These are phyloP conservation scores for Penicillium sp. DNA, from an alignment of 2,329 filamentous ascomycete genomes.

Conservation along the genomic window DNA sequence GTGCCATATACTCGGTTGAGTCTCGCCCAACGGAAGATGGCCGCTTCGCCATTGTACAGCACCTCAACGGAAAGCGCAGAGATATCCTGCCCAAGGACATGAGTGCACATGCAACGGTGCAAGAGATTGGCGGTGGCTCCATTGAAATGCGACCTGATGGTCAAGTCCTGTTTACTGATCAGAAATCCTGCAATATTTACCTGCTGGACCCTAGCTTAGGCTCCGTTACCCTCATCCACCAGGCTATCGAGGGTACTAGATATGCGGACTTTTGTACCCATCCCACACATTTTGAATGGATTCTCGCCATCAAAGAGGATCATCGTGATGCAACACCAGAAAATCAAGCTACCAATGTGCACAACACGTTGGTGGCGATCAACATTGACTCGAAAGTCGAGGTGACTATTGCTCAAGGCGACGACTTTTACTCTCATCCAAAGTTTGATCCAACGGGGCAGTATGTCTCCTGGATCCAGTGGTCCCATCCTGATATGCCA, in stretches of 20 bases:
- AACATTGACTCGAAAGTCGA: slow-evolving; percentile 28
- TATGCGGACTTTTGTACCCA: slow-evolving; percentile 46
- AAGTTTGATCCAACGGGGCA: slow-evolving; percentile 46
- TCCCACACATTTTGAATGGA: slow-evolving; percentile 34
- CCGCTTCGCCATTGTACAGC: slow-evolving; percentile 43
- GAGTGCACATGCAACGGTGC: slow-evolving; percentile 45
- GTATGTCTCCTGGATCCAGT: slow-evolving; percentile 50
- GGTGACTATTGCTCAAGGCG: slow-evolving; percentile 38
- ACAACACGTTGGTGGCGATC: slow-evolving; percentile 32
- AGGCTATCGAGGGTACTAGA: slow-evolving; percentile 21
- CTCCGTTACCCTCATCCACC: slow-evolving; percentile 32
- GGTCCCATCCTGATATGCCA: slow-evolving; percentile 51
- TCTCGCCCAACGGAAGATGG: slow-evolving; percentile 38
- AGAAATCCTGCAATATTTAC: slow-evolving; percentile 40
- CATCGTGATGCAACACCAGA: slow-evolving; percentile 35
- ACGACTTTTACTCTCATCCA: slow-evolving; percentile 52
- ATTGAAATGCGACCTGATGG: slow-evolving; percentile 39
- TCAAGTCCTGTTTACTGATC: slow-evolving; percentile 45
- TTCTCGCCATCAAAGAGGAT: slow-evolving; percentile 51
- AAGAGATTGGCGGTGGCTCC: slow-evolving; percentile 51
- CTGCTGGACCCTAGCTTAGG: slow-evolving; percentile 39
- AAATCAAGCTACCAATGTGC: slow-evolving; percentile 24
- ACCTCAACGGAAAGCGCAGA: slow-evolving; percentile 28
- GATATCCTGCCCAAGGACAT: slow-evolving; percentile 44
- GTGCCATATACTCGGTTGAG: slow-evolving; percentile 34